phyloP scores from a whole-genome alignment of 768 basidiomycete species.

The Suillus brevipes region DNA sequence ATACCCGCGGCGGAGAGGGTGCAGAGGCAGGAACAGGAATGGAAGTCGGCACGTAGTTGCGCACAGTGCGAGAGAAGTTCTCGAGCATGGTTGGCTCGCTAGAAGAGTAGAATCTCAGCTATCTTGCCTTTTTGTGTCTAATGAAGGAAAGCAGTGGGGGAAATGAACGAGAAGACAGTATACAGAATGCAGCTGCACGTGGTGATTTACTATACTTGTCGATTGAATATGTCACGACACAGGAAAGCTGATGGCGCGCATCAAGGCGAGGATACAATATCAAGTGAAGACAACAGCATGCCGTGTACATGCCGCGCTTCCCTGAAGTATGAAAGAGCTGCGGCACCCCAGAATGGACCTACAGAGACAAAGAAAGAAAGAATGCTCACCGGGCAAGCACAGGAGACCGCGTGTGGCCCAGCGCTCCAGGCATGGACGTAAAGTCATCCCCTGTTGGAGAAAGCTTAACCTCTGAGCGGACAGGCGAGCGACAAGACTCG shows the following conservation, averaged over 20 bases:
- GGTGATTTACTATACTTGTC: slow-evolving; percentile 13
- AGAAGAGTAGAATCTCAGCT: slow-evolving; percentile 19
- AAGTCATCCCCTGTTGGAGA: slow-evolving; percentile 14
- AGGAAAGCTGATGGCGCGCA: slow-evolving; percentile 8
- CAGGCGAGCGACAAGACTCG: slow-evolving; percentile 14
- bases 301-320: not conserved
- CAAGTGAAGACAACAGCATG: not conserved
- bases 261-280: slow-evolving; percentile 1
- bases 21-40: slow-evolving; percentile 49
- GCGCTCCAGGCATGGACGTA: slow-evolving; percentile 4
- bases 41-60: slow-evolving; percentile 54
- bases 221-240: slow-evolving; percentile 13
- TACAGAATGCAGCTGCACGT: slow-evolving; percentile 14
- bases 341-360: not conserved
- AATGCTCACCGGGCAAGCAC: slow-evolving; percentile 31
- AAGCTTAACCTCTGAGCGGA: slow-evolving; percentile 14
- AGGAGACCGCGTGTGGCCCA: slow-evolving; percentile 32
- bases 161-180: not conserved
- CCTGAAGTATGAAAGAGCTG: slow-evolving; percentile 1
- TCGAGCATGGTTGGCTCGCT: slow-evolving; percentile 54
- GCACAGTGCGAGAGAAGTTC: slow-evolving; percentile 52
- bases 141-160: not conserved
- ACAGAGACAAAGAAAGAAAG: not conserved
- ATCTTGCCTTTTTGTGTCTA: not conserved
- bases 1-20: slow-evolving; percentile 51